Evolutionary conservation across 257 asterid species (phyloP), one percentile per base, ranked within the genome.

Genomic region (Lavandula angustifolia): DNA sequence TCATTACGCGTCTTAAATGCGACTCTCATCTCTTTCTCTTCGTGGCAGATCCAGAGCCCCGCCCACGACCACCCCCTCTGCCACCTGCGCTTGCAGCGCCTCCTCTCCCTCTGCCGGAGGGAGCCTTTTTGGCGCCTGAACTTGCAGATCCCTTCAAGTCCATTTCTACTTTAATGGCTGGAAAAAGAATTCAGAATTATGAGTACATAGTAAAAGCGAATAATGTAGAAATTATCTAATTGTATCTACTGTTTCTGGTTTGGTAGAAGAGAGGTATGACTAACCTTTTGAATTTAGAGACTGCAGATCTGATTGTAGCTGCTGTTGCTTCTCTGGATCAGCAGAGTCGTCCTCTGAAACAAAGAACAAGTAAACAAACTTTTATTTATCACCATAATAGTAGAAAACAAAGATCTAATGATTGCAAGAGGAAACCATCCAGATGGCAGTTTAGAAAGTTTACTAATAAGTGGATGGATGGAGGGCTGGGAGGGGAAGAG

Each of bases 131-230:
- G 47, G 78, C 73, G 13, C 80, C 62, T 12, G 86, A 70, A 68
- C 76, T 81, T 70, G 85, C 92, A 33, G 90, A 58, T 64, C 85
- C 85, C 83, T 85, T 92, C 73, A 92, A 73, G n/a, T 89, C 94
- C 84, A 87, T 60, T 53, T 87, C 65, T 33, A 92, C 96, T 73
- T 80, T 69, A 70, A 89, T 85, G 38, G 81, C 97, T 92, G 68
- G 55, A 34, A 59, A n/a, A 6, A 4, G 10, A 34, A 43, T 42
- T 11, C 42, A 8, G 38, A 14, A 16, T 9, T 22, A 22, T n/a
- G n/a, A n/a, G n/a, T 0, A 22, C 42, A 6, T 48, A 14, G n/a
- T n/a, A n/a, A n/a, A n/a, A n/a, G n/a, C n/a, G 54, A 35, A 13
- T 6, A 34, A 54, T 47, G 64, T 22, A 11, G 57, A 32, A n/a